These are phyloP conservation scores for Chalciporus chontae DNA, from an alignment of 768 basidiomycete species.

Conservation along the genomic window DNA sequence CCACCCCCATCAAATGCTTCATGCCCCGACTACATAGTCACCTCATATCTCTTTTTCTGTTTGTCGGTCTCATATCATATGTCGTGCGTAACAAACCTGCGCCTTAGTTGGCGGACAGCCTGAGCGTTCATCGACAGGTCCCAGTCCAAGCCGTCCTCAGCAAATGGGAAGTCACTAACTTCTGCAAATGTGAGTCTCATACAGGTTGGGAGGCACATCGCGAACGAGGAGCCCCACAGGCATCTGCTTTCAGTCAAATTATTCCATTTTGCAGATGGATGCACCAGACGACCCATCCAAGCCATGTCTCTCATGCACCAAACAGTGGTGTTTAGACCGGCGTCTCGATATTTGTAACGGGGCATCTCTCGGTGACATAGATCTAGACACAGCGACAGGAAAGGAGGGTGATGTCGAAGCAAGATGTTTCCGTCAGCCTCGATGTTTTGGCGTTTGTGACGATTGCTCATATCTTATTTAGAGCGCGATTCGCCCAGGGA, in stretches of 20 bases:
- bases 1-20: slow-evolving; percentile 7
- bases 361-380: slow-evolving; percentile 78
- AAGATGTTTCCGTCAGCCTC: slow-evolving; percentile 85
- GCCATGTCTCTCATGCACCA: slow-evolving; percentile 90
- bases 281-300: slow-evolving; percentile 82
- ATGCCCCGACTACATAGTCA: slow-evolving; percentile 17
- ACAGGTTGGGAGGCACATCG: slow-evolving; percentile 1
- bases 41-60: slow-evolving; percentile 12
- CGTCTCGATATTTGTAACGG: slow-evolving; percentile 81
- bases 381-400: slow-evolving; percentile 91
- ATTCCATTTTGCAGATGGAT: slow-evolving; percentile 77
- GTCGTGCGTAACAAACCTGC: slow-evolving; percentile 25
- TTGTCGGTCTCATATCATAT: slow-evolving; percentile 16
- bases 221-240: slow-evolving; percentile 43
- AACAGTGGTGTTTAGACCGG: slow-evolving; percentile 94
- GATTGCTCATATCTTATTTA: slow-evolving; percentile 34
- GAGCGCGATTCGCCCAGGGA: slow-evolving; percentile 96
- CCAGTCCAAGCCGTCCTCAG: slow-evolving; percentile 45
- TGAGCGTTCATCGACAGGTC: slow-evolving; percentile 28
- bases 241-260: slow-evolving; percentile 87
- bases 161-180: slow-evolving; percentile 89
- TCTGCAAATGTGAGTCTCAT: slow-evolving; percentile 72
- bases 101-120: slow-evolving; percentile 3
- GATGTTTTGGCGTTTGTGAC: slow-evolving; percentile 31
- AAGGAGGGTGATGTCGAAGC: slow-evolving; percentile 96